Evolutionary conservation across 2,329 filamentous ascomycete species (phyloP).

Genomic region (Aspergillus sp.): DNA sequence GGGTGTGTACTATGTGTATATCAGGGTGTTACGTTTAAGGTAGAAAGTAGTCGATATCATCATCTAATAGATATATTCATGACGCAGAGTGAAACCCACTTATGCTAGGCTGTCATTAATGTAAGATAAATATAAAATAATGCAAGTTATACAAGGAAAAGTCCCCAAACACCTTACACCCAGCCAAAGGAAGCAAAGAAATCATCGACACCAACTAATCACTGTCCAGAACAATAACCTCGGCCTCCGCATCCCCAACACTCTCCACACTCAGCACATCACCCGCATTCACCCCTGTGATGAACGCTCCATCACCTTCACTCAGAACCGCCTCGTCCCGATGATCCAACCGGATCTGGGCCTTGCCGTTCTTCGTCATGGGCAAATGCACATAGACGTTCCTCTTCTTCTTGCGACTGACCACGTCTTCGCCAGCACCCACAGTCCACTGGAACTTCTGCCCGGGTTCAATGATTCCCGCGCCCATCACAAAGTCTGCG

Average conservation of each 20-base stretch:
- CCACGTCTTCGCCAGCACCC: conserved; percentile 52
- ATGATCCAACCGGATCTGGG: conserved; percentile 69
- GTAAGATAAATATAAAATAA: too few relatives aligned
- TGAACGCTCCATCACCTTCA: conserved; percentile 81
- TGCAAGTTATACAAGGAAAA: too few relatives aligned
- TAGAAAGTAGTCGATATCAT: too few relatives aligned
- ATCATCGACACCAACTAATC: conserved; percentile 41
- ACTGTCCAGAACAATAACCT: conserved; percentile 69
- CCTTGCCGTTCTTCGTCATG: conserved; percentile 74
- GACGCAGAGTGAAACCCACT: too few relatives aligned
- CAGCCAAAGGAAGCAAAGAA: not conserved
- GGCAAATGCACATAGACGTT: conserved; percentile 81
- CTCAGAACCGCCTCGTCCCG: conserved; percentile 66
- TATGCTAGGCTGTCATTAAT: too few relatives aligned
- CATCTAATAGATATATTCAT: too few relatives aligned
- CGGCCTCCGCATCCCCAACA: conserved; percentile 67
- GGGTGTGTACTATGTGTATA: too few relatives aligned
- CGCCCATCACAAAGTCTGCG: conserved; percentile 80
- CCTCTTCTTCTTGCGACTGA: conserved; percentile 49
- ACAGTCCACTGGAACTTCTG: conserved; percentile 70
- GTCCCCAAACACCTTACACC: not conserved
- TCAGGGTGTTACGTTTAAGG: too few relatives aligned
- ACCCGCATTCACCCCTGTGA: conserved; percentile 65
- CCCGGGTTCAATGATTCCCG: conserved; percentile 68
- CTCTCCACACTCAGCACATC: conserved; percentile 67